Percentiles rank a stretch among this genome's conserved stretches.
These are phyloP conservation scores for Verticillium albo-atrum DNA, from an alignment of 2,329 filamentous ascomycete genomes.

Conservation along the genomic window DNA sequence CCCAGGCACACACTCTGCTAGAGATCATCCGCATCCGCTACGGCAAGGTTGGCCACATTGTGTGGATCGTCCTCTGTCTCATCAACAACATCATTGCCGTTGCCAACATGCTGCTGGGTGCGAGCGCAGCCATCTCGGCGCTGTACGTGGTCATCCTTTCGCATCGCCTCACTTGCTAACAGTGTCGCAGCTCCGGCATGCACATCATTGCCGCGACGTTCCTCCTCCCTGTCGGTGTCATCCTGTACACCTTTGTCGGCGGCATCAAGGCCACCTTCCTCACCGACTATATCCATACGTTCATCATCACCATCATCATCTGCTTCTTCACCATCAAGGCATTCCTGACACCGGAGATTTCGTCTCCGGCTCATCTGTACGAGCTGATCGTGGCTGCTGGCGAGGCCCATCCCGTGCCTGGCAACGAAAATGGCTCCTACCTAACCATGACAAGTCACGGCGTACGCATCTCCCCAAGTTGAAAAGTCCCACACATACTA, in stretches of 20 bases:
- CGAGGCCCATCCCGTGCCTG: slow-evolving; percentile 38
- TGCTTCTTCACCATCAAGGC: slow-evolving; percentile 37
- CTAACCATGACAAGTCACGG: slow-evolving; percentile 41
- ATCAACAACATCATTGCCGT: slow-evolving; percentile 51
- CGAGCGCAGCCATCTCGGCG: slow-evolving; percentile 26
- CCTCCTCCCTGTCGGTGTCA: slow-evolving; percentile 32
- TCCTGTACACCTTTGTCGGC: slow-evolving; percentile 32
- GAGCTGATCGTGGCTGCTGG: slow-evolving; percentile 43
- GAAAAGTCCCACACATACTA: background rate
- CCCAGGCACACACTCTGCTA: slow-evolving; percentile 48
- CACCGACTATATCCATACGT: slow-evolving; percentile 50
- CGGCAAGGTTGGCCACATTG: slow-evolving; percentile 40
- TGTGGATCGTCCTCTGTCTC: slow-evolving; percentile 47
- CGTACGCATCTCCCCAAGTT: no score
- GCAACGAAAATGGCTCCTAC: slow-evolving; percentile 49
- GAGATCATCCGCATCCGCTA: slow-evolving; percentile 50
- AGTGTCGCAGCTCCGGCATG: slow-evolving; percentile 37
- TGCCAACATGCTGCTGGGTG: slow-evolving; percentile 48
- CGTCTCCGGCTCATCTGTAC: slow-evolving; percentile 42
- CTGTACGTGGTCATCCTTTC: slow-evolving; percentile 17
- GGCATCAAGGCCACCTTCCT: slow-evolving; percentile 37
- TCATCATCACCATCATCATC: slow-evolving; percentile 48
- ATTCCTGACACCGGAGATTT: slow-evolving; percentile 40
- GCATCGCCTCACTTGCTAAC: background rate
- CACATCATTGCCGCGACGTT: slow-evolving; percentile 46